Base-by-base conservation (phyloP, 805 yeast genomes). In the Kluyveromyces wickerhamii region DNA sequence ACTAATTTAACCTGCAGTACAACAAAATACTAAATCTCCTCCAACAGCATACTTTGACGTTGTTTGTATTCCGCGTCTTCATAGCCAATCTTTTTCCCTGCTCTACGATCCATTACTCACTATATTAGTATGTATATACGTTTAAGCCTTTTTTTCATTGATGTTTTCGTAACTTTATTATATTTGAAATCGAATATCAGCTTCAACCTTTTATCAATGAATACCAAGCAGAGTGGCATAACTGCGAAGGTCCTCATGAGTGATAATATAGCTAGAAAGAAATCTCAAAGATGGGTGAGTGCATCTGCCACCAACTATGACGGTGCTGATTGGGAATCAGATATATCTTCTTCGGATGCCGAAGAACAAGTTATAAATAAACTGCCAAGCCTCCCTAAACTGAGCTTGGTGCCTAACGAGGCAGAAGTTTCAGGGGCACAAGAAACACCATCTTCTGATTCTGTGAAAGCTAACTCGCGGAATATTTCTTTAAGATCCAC, bases 211-310 rank as follows among this genome's bases (percentile, higher is more conserved):
- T n/a, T n/a, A n/a, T n/a, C n/a, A n/a, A n/a, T n/a, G n/a, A n/a
- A n/a, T n/a, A n/a, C n/a, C n/a, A n/a, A n/a, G n/a, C n/a, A n/a
- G n/a, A n/a, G n/a, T n/a, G n/a, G n/a, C n/a, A 24, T 3, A 3
- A 9, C 13, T 10, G 3, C 3, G 14, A n/a, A n/a, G 6, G 16
- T 7, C 15, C 10, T 24, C 21, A 25, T 30, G 37, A 24, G 42
- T 34, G 59, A 52, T 13, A 48, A 55, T n/a, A 59, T 64, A 3
- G 57, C 38, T 12, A 55, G 69, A 36, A 51, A 57, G 45, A 63
- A 63, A 41, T 60, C 66, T 2, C 55, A 62, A 26, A 54, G 69
- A 24, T 64, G 69, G 69, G 60, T 49, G 2, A 61, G 62, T 36
- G 68, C 65, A 5, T 56, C 65, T 0, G 53, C 55, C 29, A 62